Conservation (phyloP, 257 asterid genomes). For the Gentiana straminea region DNA sequence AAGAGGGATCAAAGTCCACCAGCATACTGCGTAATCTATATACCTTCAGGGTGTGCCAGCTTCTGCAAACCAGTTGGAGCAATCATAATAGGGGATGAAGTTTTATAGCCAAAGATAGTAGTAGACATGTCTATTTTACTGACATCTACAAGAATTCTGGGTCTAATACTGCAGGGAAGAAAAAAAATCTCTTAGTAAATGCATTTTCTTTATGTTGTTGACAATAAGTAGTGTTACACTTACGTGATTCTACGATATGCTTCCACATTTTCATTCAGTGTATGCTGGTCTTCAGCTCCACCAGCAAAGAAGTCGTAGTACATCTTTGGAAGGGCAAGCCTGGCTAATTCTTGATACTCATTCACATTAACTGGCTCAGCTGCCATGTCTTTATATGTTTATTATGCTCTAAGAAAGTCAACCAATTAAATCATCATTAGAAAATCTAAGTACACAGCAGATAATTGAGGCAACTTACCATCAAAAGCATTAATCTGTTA, state of each 20-base stretch:
- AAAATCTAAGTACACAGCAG: no score
- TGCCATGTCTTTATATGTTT: constrained; percentile 21
- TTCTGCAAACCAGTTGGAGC: constrained; percentile 46
- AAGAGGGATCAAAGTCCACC: not conserved
- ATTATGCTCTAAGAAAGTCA: constrained; percentile 10
- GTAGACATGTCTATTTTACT: constrained; percentile 46
- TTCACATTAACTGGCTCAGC: constrained; percentile 31
- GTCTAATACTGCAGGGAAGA: constrained; percentile 28
- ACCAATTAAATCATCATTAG: not conserved
- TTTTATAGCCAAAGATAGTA: constrained; percentile 31
- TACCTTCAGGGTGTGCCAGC: constrained; percentile 56
- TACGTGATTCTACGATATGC: constrained; percentile 46
- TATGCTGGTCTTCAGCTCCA: constrained; percentile 61
- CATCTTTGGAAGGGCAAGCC: constrained; percentile 56
- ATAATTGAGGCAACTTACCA: no score
- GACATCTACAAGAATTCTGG: constrained; percentile 47
- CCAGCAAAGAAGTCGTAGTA: constrained; percentile 44
- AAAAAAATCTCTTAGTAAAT: constrained; percentile 4
- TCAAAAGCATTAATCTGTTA: no score
- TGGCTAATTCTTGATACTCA: constrained; percentile 53
- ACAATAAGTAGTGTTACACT: constrained; percentile 6
- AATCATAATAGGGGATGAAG: constrained; percentile 43
- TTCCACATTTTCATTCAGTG: constrained; percentile 41
- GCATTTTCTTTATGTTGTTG: not conserved
- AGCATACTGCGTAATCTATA: not conserved